Percentiles rank a stretch among this genome's conserved stretches.
Evolutionary conservation across 2,329 filamentous ascomycete species (phyloP).

Genomic region (Lasiodiplodia sp.): DNA sequence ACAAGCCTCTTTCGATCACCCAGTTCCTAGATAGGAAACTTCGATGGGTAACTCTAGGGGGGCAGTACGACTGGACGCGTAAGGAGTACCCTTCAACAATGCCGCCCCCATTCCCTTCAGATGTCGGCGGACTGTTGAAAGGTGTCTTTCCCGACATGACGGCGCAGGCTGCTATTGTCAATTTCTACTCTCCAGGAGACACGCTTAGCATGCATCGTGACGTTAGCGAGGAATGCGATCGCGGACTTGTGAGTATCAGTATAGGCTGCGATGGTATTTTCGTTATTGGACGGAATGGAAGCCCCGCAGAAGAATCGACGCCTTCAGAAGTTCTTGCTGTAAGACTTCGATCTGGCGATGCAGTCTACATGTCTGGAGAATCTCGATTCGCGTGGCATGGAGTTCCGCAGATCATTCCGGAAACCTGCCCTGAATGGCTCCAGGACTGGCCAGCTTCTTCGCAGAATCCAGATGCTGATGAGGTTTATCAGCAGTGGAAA

Average conservation of each 20-base stretch:
- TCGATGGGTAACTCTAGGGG: constrained; percentile 93
- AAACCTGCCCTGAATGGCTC: constrained; percentile 79
- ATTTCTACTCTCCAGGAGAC: constrained; percentile 89
- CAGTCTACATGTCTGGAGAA: constrained; percentile 83
- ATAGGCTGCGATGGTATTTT: constrained; percentile 92
- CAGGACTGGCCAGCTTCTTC: constrained; percentile 71
- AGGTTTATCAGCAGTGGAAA: constrained; percentile 71
- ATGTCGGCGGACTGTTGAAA: constrained; percentile 73
- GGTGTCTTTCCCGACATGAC: constrained; percentile 77
- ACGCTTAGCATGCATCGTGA: constrained; percentile 93
- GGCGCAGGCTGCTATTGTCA: constrained; percentile 90
- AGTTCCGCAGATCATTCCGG: constrained; percentile 82
- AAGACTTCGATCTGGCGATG: constrained; percentile 82
- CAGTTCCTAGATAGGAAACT: constrained; percentile 80
- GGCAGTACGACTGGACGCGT: constrained; percentile 95
- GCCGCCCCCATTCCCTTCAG: constrained; percentile 76
- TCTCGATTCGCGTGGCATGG: constrained; percentile 94
- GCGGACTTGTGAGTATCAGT: constrained; percentile 82
- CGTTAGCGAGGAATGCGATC: constrained; percentile 83
- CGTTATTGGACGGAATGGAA: constrained; percentile 73
- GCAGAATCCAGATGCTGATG: not conserved
- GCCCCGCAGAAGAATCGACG: constrained; percentile 44
- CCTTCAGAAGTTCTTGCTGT: constrained; percentile 58
- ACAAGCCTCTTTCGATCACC: constrained; percentile 73
- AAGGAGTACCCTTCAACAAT: constrained; percentile 76